Conservation (phyloP, 495 filamentous ascomycete species). For the Daldinia childiae region DNA sequence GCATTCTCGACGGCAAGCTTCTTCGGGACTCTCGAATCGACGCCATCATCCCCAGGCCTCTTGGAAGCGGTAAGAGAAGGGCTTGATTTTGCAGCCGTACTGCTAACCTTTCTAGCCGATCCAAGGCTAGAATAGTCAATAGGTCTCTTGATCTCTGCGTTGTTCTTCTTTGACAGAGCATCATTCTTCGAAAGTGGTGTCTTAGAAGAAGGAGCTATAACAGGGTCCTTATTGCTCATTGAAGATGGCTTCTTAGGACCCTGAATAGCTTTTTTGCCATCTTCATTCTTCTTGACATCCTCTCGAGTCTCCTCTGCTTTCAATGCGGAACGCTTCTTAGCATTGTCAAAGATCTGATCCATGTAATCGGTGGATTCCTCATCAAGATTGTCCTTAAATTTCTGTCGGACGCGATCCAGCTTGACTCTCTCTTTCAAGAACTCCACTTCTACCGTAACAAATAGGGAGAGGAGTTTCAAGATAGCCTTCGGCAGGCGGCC, state of each 20-base stretch:
- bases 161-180: slow-evolving; percentile 25
- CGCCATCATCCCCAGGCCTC: slow-evolving; percentile 52
- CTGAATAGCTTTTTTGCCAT: slow-evolving; percentile 16
- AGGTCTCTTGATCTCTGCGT: slow-evolving; percentile 31
- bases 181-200: slow-evolving; percentile 15
- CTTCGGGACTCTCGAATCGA: slow-evolving; percentile 51
- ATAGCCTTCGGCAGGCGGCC: slow-evolving; percentile 70
- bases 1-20: slow-evolving; percentile 49
- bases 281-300: slow-evolving; percentile 11
- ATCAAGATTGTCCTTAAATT: slow-evolving; percentile 73
- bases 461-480: slow-evolving; percentile 70
- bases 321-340: slow-evolving; percentile 61
- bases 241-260: slow-evolving; percentile 27
- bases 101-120: slow-evolving; percentile 44
- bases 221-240: slow-evolving; percentile 4
- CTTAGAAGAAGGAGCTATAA: slow-evolving; percentile 1
- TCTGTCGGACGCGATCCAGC: slow-evolving; percentile 68
- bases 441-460: slow-evolving; percentile 51
- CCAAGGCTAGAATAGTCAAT: slow-evolving; percentile 42
- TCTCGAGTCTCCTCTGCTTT: slow-evolving; percentile 48
- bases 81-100: slow-evolving; percentile 29
- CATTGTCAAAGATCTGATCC: slow-evolving; percentile 55
- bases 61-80: slow-evolving; percentile 34
- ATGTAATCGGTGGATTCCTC: slow-evolving; percentile 63
- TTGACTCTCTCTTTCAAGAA: slow-evolving; percentile 68